A percentile compares a stretch with the other conserved stretches of the same genome.
Conservation (phyloP, 1,284 basidiomycete genomes). For the Apiotrichum montevideense region DNA sequence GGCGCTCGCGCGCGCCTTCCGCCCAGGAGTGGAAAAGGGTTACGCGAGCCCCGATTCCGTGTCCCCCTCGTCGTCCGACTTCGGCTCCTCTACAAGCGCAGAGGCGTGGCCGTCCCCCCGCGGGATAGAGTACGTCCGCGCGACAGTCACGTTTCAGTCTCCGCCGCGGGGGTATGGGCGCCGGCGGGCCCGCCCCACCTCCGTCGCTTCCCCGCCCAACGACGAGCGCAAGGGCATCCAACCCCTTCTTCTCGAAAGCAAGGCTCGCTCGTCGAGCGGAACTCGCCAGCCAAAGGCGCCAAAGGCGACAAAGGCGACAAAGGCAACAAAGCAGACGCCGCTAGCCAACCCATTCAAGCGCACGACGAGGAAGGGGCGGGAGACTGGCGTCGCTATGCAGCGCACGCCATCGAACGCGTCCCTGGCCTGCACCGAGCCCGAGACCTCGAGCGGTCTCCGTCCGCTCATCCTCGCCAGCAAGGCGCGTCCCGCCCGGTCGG, state of each 20-base stretch:
- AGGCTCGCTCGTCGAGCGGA: not conserved
- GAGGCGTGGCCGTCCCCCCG: no score
- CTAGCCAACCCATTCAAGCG: no score
- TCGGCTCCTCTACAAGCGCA: no score
- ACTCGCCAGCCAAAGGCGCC: not conserved
- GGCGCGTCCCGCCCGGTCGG: not conserved
- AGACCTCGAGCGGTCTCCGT: not conserved
- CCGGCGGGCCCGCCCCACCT: not conserved
- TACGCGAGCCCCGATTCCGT: no score
- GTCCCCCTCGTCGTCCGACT: no score
- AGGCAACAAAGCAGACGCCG: not conserved
- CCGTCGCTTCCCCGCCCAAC: not conserved
- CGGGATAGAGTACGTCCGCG: conserved; percentile 1
- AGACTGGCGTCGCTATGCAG: no score
- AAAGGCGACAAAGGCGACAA: no score
- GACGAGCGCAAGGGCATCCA: no score
- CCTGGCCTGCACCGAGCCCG: no score
- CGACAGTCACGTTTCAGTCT: not conserved
- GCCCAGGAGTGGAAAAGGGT: no score
- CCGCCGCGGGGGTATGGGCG: not conserved
- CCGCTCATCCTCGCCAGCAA: not conserved
- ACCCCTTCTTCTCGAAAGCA: not conserved
- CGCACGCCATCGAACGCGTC: no score
- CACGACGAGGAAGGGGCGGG: no score
- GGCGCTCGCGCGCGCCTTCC: not conserved